Evolutionary conservation across 2,329 filamentous ascomycete species (phyloP).

Genomic region (Ophiostoma piceae): DNA sequence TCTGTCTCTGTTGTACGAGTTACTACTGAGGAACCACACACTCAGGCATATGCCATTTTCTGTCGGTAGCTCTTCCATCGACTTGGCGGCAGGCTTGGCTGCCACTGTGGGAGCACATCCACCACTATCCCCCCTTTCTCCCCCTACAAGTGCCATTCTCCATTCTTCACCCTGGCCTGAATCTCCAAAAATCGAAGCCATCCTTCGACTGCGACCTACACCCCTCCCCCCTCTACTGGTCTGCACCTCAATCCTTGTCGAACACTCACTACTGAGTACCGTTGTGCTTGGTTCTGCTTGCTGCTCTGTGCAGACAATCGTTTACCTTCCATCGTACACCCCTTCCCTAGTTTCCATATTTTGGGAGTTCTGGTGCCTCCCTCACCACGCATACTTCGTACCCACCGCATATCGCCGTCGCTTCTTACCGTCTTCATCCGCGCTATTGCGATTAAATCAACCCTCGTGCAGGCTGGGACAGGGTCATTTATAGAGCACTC

Average conservation of each 20-base stretch:
- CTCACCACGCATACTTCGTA: not conserved
- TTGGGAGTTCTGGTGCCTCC: not conserved
- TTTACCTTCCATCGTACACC: not conserved
- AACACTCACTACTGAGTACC: not conserved
- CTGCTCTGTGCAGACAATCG: not conserved
- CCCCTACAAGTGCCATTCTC: slow-evolving; percentile 2
- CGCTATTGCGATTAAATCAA: not conserved
- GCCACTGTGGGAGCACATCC: slow-evolving; percentile 14
- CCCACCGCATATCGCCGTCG: slow-evolving; percentile 13
- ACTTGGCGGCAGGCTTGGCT: slow-evolving; percentile 19
- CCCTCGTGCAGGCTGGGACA: not conserved
- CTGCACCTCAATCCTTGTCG: not conserved
- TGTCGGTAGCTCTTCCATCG: not conserved
- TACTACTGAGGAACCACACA: too few relatives aligned
- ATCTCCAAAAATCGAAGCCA: not conserved
- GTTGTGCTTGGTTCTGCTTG: not conserved
- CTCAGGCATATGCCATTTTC: not conserved
- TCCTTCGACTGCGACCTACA: not conserved
- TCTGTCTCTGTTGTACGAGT: not conserved
- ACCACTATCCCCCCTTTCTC: slow-evolving; percentile 15
- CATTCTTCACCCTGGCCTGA: slow-evolving; percentile 8
- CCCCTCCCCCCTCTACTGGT: not conserved
- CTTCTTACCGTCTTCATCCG: slow-evolving; percentile 16
- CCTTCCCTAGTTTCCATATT: not conserved
- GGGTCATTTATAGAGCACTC: not conserved